A percentile compares a stretch with the other conserved stretches of the same genome.
These are phyloP conservation scores for Penicillium argentinense DNA, from an alignment of 495 filamentous ascomycete genomes.

Conservation along the genomic window DNA sequence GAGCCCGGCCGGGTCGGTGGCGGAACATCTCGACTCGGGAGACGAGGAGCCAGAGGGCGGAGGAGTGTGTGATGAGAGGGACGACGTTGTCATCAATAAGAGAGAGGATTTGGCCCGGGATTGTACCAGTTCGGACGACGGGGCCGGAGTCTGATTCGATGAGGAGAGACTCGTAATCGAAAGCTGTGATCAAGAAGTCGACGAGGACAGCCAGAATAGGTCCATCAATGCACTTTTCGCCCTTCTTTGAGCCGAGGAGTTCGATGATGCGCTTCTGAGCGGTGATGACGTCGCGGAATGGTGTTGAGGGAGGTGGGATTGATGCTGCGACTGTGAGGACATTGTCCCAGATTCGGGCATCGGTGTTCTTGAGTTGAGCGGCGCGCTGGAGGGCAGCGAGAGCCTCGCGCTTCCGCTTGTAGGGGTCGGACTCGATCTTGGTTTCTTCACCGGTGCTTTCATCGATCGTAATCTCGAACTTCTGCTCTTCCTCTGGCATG, in stretches of 20 bases:
- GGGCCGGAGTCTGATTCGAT: constrained; percentile 22
- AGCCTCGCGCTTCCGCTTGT: constrained; percentile 68
- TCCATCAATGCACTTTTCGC: constrained; percentile 76
- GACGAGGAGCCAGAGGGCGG: constrained; percentile 72
- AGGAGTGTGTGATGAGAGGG: constrained; percentile 79
- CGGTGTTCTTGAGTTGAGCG: constrained; percentile 73
- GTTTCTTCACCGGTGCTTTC: constrained; percentile 20
- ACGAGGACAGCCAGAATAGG: constrained; percentile 71
- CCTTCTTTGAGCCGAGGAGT: constrained; percentile 62
- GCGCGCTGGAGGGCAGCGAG: constrained; percentile 83
- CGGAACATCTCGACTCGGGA: constrained; percentile 70
- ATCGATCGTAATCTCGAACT: constrained; percentile 31
- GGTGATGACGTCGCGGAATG: constrained; percentile 70
- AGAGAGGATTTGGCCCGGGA: constrained; percentile 59
- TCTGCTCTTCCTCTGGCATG: constrained; percentile 37
- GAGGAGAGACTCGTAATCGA: constrained; percentile 40
- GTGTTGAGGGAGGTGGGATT: constrained; percentile 66
- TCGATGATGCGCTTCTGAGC: constrained; percentile 73
- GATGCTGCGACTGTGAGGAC: constrained; percentile 81
- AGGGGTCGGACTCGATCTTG: constrained; percentile 44
- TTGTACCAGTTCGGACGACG: constrained; percentile 43
- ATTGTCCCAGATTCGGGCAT: constrained; percentile 94
- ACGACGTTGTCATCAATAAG: constrained; percentile 69
- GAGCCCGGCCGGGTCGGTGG: constrained; percentile 62
- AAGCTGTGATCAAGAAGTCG: constrained; percentile 61